Evolutionary conservation across 2,329 filamentous ascomycete genomes (phyloP), one percentile per base, ranked within the genome.

Genomic region (Fonsecaea pugnacius): DNA sequence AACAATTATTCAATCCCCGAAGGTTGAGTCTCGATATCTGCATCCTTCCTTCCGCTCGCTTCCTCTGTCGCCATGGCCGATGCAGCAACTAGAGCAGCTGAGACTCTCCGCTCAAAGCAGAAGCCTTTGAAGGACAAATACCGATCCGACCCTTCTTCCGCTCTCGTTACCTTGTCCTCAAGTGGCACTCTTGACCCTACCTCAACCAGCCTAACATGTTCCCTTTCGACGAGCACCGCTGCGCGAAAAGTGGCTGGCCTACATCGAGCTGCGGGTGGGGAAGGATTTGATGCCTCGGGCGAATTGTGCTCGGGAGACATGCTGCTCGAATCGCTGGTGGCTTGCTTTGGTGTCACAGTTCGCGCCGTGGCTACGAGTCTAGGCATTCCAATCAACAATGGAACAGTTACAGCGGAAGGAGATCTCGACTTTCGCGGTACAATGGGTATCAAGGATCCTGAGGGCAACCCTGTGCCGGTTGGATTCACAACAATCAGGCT

Each of bases 241-340:
- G 80, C 80, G 10, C 73, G 77, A 35, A 78, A 77, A 60, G 72
- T 81, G 52, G 81, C 81, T 1, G 81, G 80, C 33, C 74, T 83
- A 43, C 81, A 83, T 68, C 78, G 77, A 50, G 78, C 78, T 67
- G 80, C 80, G 2, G 81, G 81, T 40, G 81, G 81, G 43, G 74
- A 76, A n/a, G 77, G 75, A 16, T 76, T 83, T 56, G 69, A 71
- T 58, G 66, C 63, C 4, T 80, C 77, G 0, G 80, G 80, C 61
- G 80, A 83, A 67, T 74, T 83, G 1, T 83, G 81, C 74, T 78
- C 76, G 0, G 80, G 81, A 12, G 80, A 83, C 68, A 81, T 83
- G 79, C 74, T 83, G 12, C 76, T 83, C 12, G 81, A 83, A 62
- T 80, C 80, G 0, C 74, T 83, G 1, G 81, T 83, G 4, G 81